Evolutionary conservation across 371 early-diverging fungal genomes (phyloP), one percentile per base, ranked within the genome.

Genomic region (Apophysomyces ossiformis): DNA sequence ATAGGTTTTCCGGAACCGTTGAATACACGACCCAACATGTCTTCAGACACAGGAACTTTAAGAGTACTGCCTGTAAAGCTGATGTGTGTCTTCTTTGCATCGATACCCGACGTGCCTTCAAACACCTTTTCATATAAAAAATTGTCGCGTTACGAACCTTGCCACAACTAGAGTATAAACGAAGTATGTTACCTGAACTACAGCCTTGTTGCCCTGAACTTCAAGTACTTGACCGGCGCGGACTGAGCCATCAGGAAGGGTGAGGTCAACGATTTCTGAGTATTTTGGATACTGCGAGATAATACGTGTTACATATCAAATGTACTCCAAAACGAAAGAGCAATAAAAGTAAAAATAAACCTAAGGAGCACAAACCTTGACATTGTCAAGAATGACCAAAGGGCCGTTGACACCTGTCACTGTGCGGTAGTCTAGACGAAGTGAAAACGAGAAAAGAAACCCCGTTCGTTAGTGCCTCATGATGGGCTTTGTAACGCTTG

Each of bases 361-460:
- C 32, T 36, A 15, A 54, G 67, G 9, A 63, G 50, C 47, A 43
- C 36, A 57, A 6, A 57, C 93, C 89, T 97, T 97, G 77, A 99
- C 96, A 77, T 99, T 95, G 77, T 99, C 99, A 66, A 99, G 85
- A 81, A 99, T 98, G 54, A 99, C 99, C 73, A 99, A 86, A 43
- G 99, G 99, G 43, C 99, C 99, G 80, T 99, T 99, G 57, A 99
- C 99, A 77, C 99, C 99, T 38, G 96, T 87, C 37, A 99, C 99
- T 47, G 99, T 99, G 64, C 97, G 89, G 83, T 99, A 99, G 75
- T 97, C 98, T 96, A 82, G 57, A 5, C 32, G 47, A 12, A 57
- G 26, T n/a, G 69, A n/a, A 26, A 58, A 3, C 2, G 32, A 38
- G 21, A 21, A 50, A 37, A 61, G 38, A 57, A 18, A 39, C 32